These are phyloP conservation scores for Adansonia digitata DNA, from an alignment of 345 rosid genomes.

Conservation along the genomic window DNA sequence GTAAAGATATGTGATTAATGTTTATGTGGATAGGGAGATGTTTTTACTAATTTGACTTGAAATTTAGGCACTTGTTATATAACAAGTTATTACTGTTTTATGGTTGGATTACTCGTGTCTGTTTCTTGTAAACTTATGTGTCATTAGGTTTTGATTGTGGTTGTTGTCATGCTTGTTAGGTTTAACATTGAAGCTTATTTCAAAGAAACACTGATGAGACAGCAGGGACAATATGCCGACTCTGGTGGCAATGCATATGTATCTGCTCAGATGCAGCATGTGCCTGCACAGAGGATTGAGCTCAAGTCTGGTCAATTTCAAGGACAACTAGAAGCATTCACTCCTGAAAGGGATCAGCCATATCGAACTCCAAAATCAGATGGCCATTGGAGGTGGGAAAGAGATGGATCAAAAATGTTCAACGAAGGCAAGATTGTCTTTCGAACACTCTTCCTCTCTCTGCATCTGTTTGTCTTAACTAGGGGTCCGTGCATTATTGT, in stretches of 20 bases:
- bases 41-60: neutral
- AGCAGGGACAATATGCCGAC: conserved; percentile 57
- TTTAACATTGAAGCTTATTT: conserved; percentile 4
- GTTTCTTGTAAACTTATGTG: neutral
- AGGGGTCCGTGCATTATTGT: neutral
- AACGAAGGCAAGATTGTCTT: conserved; percentile 46
- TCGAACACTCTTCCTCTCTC: neutral
- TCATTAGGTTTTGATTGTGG: conserved; percentile 4
- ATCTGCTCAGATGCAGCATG: conserved; percentile 57
- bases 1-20: neutral
- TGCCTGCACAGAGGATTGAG: conserved; percentile 45
- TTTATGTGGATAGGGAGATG: neutral
- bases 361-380: conserved; percentile 43
- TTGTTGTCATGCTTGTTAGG: conserved; percentile 15
- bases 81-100: neutral
- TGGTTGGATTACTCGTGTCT: neutral
- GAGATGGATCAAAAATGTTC: conserved; percentile 58
- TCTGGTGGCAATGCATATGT: conserved; percentile 51
- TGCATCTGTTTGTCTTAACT: neutral
- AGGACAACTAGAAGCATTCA: conserved; percentile 84
- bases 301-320: conserved; percentile 48
- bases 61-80: neutral
- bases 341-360: conserved; percentile 79
- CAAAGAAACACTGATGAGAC: conserved; percentile 43
- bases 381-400: conserved; percentile 71